phyloP scores from a whole-genome alignment of 768 basidiomycete species.

The Flagelloscypha sp. region DNA sequence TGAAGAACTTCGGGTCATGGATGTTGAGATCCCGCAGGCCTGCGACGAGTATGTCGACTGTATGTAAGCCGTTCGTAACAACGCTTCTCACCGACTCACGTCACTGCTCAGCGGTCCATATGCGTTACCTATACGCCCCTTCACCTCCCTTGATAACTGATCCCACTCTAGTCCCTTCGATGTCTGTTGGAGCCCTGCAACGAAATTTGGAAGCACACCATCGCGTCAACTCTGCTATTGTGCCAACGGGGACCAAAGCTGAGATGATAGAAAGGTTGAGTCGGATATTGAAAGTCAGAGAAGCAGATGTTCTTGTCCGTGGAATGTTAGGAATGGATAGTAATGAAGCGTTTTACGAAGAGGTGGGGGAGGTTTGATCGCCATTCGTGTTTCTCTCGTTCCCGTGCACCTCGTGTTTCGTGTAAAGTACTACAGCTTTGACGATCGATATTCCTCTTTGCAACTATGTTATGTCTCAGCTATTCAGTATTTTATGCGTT shows the following conservation, averaged over 20 bases:
- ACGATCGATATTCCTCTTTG: too few species aligned
- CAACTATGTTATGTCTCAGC: too few species aligned
- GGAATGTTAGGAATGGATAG: too few species aligned
- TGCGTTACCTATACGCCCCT: slow-evolving; percentile 39
- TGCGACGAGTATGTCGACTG: slow-evolving; percentile 51
- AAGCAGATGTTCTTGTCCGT: slow-evolving; percentile 43
- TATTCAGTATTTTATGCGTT: too few species aligned
- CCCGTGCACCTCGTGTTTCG: too few species aligned
- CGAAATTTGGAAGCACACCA: slow-evolving; percentile 54
- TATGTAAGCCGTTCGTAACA: slow-evolving; percentile 18
- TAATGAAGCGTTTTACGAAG: too few species aligned
- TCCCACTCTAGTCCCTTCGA: slow-evolving; percentile 28
- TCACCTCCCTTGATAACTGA: slow-evolving; percentile 42
- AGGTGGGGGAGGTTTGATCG: too few species aligned
- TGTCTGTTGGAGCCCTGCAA: slow-evolving; percentile 41
- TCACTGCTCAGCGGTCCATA: slow-evolving; percentile 30
- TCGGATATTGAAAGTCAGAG: slow-evolving; percentile 36
- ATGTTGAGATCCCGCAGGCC: slow-evolving; percentile 43
- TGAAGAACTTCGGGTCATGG: slow-evolving; percentile 31
- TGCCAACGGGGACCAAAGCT: slow-evolving; percentile 34
- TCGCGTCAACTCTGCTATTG: slow-evolving; percentile 34
- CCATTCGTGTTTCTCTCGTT: too few species aligned
- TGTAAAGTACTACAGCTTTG: too few species aligned
- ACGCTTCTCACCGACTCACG: neutral
- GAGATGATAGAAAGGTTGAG: slow-evolving; percentile 44